These are phyloP conservation scores for Exophiala spinifera DNA, from an alignment of 2,329 filamentous ascomycete species.

Conservation along the genomic window DNA sequence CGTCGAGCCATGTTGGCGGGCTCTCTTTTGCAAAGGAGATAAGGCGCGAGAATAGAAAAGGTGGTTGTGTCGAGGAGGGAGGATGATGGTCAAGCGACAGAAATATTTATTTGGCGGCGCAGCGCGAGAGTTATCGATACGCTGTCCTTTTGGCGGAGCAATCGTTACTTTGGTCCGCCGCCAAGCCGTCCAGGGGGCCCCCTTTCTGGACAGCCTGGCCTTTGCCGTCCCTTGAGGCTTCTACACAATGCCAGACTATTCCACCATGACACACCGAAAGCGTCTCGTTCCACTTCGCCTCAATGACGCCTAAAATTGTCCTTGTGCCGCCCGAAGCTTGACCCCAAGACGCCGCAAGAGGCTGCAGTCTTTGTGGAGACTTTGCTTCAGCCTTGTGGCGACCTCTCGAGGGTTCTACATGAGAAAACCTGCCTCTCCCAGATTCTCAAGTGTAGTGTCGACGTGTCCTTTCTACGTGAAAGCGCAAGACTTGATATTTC, in stretches of 20 bases:
- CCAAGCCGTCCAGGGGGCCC: slow-evolving; percentile 1
- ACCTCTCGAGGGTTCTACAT: background rate
- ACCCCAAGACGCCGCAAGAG: too few species aligned
- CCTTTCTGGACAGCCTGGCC: slow-evolving; percentile 3
- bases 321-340: too few species aligned
- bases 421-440: too few species aligned
- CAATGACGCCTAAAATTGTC: background rate
- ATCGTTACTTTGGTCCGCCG: background rate
- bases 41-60: slow-evolving; percentile 6
- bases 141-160: slow-evolving; percentile 19
- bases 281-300: background rate
- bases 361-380: background rate
- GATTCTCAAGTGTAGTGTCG: too few species aligned
- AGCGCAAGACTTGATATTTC: too few species aligned
- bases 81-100: slow-evolving; percentile 9
- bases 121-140: slow-evolving; percentile 22
- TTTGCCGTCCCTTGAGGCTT: background rate
- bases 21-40: background rate
- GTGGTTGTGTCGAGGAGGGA: slow-evolving; percentile 1
- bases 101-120: slow-evolving; percentile 21
- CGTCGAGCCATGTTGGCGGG: slow-evolving; percentile 26
- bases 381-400: slow-evolving; percentile 1
- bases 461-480: too few species aligned
- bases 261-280: too few species aligned
- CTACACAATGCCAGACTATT: background rate